These are phyloP conservation scores for Penstemon barbatus DNA, from an alignment of 257 asterid species.

Conservation along the genomic window DNA sequence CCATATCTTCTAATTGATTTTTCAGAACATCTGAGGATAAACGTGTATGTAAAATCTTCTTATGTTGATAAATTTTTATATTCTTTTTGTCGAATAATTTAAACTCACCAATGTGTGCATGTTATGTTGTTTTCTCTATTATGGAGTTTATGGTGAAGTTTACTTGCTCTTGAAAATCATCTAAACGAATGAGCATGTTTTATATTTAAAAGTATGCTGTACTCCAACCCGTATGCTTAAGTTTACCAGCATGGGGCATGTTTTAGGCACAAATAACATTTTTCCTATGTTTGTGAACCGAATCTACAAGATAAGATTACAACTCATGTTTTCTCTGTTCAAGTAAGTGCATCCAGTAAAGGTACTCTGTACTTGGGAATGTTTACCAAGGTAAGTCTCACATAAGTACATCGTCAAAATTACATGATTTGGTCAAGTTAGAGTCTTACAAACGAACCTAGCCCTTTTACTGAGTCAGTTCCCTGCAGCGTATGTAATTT, in stretches of 20 bases:
- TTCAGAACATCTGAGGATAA: conserved; percentile 74
- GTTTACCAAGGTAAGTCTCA: too few species aligned
- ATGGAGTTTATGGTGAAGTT: conserved; percentile 23
- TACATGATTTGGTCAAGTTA: neutral
- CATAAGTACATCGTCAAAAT: too few species aligned
- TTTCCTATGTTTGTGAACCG: neutral
- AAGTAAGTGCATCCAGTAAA: too few species aligned
- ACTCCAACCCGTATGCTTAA: neutral
- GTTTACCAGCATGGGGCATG: conserved; percentile 1
- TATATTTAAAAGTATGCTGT: conserved; percentile 16
- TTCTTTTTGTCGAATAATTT: neutral
- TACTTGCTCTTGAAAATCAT: conserved; percentile 10
- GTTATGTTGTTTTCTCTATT: conserved; percentile 20
- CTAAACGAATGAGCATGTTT: conserved; percentile 14
- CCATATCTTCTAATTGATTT: conserved; percentile 88
- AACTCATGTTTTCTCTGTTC: too few species aligned
- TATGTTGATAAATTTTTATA: conserved; percentile 1
- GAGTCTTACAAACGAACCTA: neutral
- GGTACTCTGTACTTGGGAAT: too few species aligned
- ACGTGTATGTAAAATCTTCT: conserved; percentile 58
- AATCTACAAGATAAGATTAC: neutral
- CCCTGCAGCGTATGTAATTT: neutral
- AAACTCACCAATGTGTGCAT: neutral
- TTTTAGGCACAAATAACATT: conserved; percentile 1
- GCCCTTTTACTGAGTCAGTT: neutral